Conservation (phyloP, 148 eudicot genomes). For the Rhododendron ferrugineum region DNA sequence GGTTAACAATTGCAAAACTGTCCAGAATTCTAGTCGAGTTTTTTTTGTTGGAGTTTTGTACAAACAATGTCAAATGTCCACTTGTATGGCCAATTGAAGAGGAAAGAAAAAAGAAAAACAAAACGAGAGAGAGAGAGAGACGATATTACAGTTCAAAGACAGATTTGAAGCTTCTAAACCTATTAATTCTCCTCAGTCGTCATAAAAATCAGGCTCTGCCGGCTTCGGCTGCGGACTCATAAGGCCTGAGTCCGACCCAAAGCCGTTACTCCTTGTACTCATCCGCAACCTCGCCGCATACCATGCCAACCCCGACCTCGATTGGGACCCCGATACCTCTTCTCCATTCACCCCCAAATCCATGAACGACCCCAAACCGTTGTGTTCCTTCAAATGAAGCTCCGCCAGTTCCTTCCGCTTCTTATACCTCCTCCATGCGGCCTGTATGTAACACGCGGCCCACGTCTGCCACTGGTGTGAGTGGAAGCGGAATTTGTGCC, state of each 20-base stretch:
- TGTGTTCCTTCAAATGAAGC: constrained; percentile 25
- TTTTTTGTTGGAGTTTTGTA: background rate
- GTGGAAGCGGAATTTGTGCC: constrained; percentile 70
- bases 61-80: background rate
- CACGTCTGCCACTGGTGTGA: constrained; percentile 87
- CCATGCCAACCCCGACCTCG: constrained; percentile 28
- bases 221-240: constrained; percentile 65
- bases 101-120: background rate
- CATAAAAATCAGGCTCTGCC: constrained; percentile 76
- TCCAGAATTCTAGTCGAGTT: background rate
- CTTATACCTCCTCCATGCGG: constrained; percentile 63
- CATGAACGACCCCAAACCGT: background rate
- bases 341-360: background rate
- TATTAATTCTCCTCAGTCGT: constrained; percentile 36
- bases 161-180: background rate
- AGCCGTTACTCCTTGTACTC: constrained; percentile 32
- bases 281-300: constrained; percentile 40
- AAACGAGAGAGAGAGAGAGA: background rate
- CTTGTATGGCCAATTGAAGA: background rate
- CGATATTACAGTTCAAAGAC: background rate
- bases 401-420: constrained; percentile 32
- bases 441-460: constrained; percentile 84
- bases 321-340: constrained; percentile 5
- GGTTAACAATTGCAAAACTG: too few relatives aligned
- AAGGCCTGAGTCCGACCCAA: constrained; percentile 29